Evolutionary conservation across 352 stramenopile species (phyloP).

Genomic region (Phytophthora rubi): DNA sequence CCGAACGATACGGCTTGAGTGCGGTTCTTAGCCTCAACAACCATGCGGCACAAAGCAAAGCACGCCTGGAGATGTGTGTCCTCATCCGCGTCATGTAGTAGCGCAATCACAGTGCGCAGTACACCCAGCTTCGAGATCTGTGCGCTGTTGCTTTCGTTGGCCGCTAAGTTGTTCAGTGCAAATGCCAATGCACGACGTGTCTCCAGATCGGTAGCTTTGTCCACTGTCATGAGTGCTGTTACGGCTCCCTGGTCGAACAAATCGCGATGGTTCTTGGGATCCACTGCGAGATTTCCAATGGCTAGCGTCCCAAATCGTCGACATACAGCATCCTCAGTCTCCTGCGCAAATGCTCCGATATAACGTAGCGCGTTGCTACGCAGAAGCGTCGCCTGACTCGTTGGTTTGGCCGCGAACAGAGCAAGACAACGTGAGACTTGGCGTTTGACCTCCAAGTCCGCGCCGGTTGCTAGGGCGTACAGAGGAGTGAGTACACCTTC

Average conservation of each 20-base stretch:
- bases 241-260: slow-evolving; percentile 94
- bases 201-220: slow-evolving; percentile 87
- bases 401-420: slow-evolving; percentile 93
- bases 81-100: slow-evolving; percentile 90
- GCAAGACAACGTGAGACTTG: slow-evolving; percentile 93
- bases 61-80: slow-evolving; percentile 94
- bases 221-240: slow-evolving; percentile 89
- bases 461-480: slow-evolving; percentile 78
- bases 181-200: slow-evolving; percentile 93
- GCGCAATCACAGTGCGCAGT: slow-evolving; percentile 79
- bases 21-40: slow-evolving; percentile 90
- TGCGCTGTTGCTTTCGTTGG: slow-evolving; percentile 90
- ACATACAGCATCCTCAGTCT: slow-evolving; percentile 80
- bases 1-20: slow-evolving; percentile 93
- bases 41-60: slow-evolving; percentile 93
- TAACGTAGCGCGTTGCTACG: slow-evolving; percentile 86
- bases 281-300: slow-evolving; percentile 93
- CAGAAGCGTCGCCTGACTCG: slow-evolving; percentile 91
- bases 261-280: slow-evolving; percentile 89
- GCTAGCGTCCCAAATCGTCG: slow-evolving; percentile 92
- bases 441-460: slow-evolving; percentile 90
- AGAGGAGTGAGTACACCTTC: slow-evolving; percentile 92
- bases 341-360: slow-evolving; percentile 87
- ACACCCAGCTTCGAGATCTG: slow-evolving; percentile 89
- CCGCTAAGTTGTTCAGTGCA: slow-evolving; percentile 94